phyloP scores from a whole-genome alignment of 148 eudicot species.

The Rhododendron mucronatum region DNA sequence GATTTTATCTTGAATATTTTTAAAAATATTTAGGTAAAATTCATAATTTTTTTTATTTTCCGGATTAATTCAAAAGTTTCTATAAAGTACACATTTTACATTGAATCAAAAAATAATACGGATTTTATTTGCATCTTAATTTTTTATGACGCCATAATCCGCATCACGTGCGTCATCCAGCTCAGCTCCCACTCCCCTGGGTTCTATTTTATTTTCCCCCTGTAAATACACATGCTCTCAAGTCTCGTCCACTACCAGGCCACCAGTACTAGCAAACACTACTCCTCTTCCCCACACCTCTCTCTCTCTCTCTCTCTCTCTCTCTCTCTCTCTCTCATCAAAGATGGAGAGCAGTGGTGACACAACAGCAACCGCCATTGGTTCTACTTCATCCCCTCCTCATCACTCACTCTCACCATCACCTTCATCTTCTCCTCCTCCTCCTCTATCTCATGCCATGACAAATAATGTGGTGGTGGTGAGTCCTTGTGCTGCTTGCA shows the following conservation, averaged over 20 bases:
- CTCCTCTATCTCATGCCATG: not conserved
- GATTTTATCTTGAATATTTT: too few species aligned
- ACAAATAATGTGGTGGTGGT: conserved; percentile 4
- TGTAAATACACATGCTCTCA: not conserved
- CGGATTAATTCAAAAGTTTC: too few species aligned
- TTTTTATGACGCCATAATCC: not conserved
- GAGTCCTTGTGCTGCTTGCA: conserved; percentile 54
- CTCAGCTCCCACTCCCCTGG: not conserved
- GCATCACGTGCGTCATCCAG: not conserved
- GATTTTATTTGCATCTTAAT: not conserved
- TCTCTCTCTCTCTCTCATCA: not conserved
- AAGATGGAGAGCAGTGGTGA: conserved; percentile 13
- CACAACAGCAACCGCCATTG: not conserved
- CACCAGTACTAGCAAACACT: too few species aligned
- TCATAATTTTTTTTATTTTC: too few species aligned
- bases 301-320: too few species aligned
- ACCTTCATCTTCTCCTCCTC: not conserved
- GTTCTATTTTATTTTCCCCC: not conserved
- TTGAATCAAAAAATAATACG: not conserved
- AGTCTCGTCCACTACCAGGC: not conserved
- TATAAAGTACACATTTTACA: not conserved
- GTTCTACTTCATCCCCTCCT: not conserved
- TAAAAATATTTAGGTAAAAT: too few species aligned
- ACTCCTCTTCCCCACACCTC: not conserved
- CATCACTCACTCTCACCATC: conserved; percentile 18